Conservation (phyloP, 768 basidiomycete species). For the Chalciporus piperatus region DNA sequence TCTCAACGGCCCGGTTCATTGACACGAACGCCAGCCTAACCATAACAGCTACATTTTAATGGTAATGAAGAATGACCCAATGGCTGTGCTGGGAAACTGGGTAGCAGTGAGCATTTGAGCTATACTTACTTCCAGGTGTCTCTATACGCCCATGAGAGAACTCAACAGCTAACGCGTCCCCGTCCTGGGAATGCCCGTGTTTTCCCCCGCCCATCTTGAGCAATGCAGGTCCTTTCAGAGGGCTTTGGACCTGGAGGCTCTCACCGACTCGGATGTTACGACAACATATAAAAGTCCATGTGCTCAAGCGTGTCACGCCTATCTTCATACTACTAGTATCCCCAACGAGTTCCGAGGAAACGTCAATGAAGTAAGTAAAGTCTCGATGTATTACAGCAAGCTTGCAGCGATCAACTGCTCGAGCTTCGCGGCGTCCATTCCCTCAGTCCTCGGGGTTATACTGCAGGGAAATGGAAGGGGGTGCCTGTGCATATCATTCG, state of each 20-base stretch:
- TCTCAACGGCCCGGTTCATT: too few relatives aligned
- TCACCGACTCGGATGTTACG: constrained; percentile 7
- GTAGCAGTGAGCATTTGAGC: background rate
- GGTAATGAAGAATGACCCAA: too few relatives aligned
- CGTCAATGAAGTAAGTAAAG: background rate
- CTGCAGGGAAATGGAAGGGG: constrained; percentile 11
- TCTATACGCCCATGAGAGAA: background rate
- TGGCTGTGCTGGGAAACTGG: too few relatives aligned
- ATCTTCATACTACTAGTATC: too few relatives aligned
- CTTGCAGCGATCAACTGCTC: constrained; percentile 4
- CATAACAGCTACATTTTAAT: too few relatives aligned
- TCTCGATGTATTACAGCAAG: constrained; percentile 5
- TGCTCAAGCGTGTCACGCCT: background rate
- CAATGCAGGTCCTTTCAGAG: background rate
- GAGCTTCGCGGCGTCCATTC: constrained; percentile 2
- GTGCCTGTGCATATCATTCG: background rate
- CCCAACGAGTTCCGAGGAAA: background rate
- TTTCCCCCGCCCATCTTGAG: background rate
- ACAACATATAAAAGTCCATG: background rate
- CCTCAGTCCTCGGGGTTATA: constrained; percentile 6
- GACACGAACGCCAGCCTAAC: too few relatives aligned
- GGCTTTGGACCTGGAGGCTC: background rate
- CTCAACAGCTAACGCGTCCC: background rate
- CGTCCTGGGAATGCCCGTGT: background rate
- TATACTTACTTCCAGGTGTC: too few relatives aligned